Evolutionary conservation across 257 asterid species (phyloP).

Genomic region (Solanum piurae): DNA sequence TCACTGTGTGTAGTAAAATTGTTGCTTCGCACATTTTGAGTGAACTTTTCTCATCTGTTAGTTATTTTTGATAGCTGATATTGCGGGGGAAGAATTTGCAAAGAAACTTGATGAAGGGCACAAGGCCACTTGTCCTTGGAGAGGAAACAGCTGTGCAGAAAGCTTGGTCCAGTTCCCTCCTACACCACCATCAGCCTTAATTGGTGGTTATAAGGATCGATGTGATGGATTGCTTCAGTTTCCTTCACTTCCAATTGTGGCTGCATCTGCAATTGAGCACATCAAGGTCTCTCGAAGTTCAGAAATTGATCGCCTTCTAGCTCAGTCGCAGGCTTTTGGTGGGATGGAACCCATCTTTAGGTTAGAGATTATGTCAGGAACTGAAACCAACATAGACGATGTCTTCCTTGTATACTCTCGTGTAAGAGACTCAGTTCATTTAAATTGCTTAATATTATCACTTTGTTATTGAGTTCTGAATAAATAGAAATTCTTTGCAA

Average conservation of each 20-base stretch:
- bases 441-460: background rate
- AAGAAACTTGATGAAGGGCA: conserved; percentile 80
- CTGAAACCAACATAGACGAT: conserved; percentile 59
- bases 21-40: background rate
- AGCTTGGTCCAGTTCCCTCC: conserved; percentile 99
- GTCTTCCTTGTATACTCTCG: conserved; percentile 62
- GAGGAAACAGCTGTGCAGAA: conserved; percentile 87
- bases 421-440: conserved; percentile 32
- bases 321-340: conserved; percentile 49
- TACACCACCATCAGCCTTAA: conserved; percentile 92
- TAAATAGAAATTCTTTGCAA: background rate
- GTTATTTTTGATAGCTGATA: conserved; percentile 43
- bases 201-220: conserved; percentile 98
- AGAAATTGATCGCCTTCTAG: conserved; percentile 82
- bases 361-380: conserved; percentile 51
- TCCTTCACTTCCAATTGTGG: conserved; percentile 80
- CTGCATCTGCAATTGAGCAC: conserved; percentile 74
- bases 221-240: conserved; percentile 96
- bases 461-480: background rate
- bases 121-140: conserved; percentile 78
- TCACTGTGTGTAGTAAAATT: background rate
- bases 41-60: conserved; percentile 8
- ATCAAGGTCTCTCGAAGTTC: conserved; percentile 58
- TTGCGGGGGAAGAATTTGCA: conserved; percentile 69
- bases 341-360: conserved; percentile 66